Conservation (phyloP, 176 grass and related monocot species). For the Dendrocalamus sinicus region DNA sequence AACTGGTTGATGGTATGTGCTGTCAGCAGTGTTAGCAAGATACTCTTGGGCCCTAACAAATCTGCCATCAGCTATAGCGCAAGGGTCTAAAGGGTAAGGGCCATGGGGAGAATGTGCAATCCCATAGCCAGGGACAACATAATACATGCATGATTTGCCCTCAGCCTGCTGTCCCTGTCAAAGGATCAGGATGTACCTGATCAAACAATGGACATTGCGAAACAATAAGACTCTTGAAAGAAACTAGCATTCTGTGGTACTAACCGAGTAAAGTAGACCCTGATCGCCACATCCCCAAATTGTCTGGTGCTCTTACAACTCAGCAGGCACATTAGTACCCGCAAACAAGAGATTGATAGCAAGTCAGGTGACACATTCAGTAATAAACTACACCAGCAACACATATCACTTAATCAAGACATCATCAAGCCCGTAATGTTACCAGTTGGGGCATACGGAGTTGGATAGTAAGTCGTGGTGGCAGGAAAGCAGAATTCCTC, state of each 20-base stretch:
- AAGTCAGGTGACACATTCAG: background rate
- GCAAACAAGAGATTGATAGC: background rate
- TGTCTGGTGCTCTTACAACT: constrained; percentile 61
- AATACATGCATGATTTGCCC: constrained; percentile 59
- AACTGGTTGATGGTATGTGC: constrained; percentile 48
- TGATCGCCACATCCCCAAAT: constrained; percentile 56
- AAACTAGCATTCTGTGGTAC: constrained; percentile 30
- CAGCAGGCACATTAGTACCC: constrained; percentile 56
- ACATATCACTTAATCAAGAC: constrained; percentile 32
- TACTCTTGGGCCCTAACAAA: constrained; percentile 42
- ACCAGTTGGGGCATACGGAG: constrained; percentile 52
- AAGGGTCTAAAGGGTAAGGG: constrained; percentile 45
- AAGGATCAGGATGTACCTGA: constrained; percentile 18
- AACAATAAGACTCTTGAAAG: constrained; percentile 6
- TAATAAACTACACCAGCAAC: constrained; percentile 34
- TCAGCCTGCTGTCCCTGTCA: constrained; percentile 56
- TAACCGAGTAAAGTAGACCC: constrained; percentile 61
- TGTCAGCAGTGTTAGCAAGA: constrained; percentile 34
- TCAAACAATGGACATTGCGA: constrained; percentile 15
- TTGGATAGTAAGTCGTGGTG: constrained; percentile 43
- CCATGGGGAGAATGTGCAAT: constrained; percentile 50
- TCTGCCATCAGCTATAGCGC: constrained; percentile 44
- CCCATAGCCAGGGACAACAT: constrained; percentile 58
- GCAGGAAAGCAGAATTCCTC: constrained; percentile 57
- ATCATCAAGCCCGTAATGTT: background rate